Evolutionary conservation across 169 alveolate species (phyloP).

Genomic region (Plasmodium knowlesi): DNA sequence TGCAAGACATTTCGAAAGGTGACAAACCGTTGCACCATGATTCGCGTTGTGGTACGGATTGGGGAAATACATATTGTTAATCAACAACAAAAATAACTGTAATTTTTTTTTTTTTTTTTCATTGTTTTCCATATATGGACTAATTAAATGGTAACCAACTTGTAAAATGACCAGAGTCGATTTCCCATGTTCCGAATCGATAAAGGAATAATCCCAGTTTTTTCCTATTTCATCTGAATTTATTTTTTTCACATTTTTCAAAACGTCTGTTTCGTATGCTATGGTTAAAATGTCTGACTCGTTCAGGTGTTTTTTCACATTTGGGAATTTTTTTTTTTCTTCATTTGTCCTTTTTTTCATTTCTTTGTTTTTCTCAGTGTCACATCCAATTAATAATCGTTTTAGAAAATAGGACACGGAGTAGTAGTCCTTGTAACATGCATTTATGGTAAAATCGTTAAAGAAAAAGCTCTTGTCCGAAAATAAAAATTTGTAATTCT

Average conservation of each 20-base stretch:
- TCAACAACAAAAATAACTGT: slow-evolving; percentile 65
- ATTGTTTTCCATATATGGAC: slow-evolving; percentile 69
- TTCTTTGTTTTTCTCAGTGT: neutral
- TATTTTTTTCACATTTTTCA: slow-evolving; percentile 59
- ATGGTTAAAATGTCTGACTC: slow-evolving; percentile 63
- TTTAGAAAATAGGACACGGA: slow-evolving; percentile 49
- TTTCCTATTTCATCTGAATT: slow-evolving; percentile 72
- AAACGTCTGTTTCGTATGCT: slow-evolving; percentile 69
- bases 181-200: slow-evolving; percentile 72
- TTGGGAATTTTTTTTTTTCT: slow-evolving; percentile 17
- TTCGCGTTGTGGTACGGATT: slow-evolving; percentile 87
- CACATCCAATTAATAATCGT: slow-evolving; percentile 40
- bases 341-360: neutral
- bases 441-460: slow-evolving; percentile 61
- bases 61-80: slow-evolving; percentile 81
- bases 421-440: slow-evolving; percentile 63
- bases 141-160: slow-evolving; percentile 66
- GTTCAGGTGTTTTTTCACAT: slow-evolving; percentile 32
- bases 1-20: slow-evolving; percentile 70
- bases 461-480: slow-evolving; percentile 41
- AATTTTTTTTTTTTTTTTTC: slow-evolving; percentile 55
- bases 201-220: slow-evolving; percentile 75
- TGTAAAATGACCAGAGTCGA: slow-evolving; percentile 65
- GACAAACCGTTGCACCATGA: slow-evolving; percentile 84
- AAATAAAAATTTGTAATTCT: slow-evolving; percentile 52